These are phyloP conservation scores for Boeremia lycopersici DNA, from an alignment of 2,329 filamentous ascomycete species.

Conservation along the genomic window DNA sequence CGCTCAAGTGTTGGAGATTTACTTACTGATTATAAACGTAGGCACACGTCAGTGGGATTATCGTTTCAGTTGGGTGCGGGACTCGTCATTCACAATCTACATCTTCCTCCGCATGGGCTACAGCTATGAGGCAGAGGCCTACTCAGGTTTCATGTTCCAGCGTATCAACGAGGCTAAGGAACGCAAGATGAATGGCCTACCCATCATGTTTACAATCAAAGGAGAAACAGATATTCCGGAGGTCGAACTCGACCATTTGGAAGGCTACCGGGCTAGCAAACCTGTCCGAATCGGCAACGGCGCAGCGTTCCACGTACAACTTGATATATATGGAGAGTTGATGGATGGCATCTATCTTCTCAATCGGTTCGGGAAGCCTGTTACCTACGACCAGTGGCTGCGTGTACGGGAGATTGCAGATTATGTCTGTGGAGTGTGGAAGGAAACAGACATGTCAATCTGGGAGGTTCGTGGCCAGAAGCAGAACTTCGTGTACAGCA, in stretches of 20 bases:
- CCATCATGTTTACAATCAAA: slow-evolving; percentile 76
- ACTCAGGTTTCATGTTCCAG: slow-evolving; percentile 78
- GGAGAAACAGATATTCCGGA: slow-evolving; percentile 78
- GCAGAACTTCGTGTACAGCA: slow-evolving; percentile 81
- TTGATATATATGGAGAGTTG: slow-evolving; percentile 80
- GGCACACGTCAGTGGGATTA: slow-evolving; percentile 70
- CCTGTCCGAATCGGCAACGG: slow-evolving; percentile 80
- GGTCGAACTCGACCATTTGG: slow-evolving; percentile 69
- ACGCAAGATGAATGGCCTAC: slow-evolving; percentile 64
- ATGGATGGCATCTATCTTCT: slow-evolving; percentile 80
- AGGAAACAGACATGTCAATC: slow-evolving; percentile 77
- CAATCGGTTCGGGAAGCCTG: slow-evolving; percentile 79
- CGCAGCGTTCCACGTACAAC: slow-evolving; percentile 75
- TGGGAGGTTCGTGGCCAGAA: slow-evolving; percentile 80
- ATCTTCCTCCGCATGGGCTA: slow-evolving; percentile 77
- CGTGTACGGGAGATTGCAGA: slow-evolving; percentile 71
- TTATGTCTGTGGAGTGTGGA: slow-evolving; percentile 71
- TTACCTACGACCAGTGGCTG: slow-evolving; percentile 76
- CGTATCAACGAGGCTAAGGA: slow-evolving; percentile 68
- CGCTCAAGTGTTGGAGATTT: background rate
- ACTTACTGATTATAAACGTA: background rate
- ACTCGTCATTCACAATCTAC: slow-evolving; percentile 79
- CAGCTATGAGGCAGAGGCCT: slow-evolving; percentile 75
- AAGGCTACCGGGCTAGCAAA: slow-evolving; percentile 72
- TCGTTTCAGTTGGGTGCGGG: slow-evolving; percentile 78